Conservation (phyloP, 306 rosid species). For the Psophocarpus tetragonolobus region DNA sequence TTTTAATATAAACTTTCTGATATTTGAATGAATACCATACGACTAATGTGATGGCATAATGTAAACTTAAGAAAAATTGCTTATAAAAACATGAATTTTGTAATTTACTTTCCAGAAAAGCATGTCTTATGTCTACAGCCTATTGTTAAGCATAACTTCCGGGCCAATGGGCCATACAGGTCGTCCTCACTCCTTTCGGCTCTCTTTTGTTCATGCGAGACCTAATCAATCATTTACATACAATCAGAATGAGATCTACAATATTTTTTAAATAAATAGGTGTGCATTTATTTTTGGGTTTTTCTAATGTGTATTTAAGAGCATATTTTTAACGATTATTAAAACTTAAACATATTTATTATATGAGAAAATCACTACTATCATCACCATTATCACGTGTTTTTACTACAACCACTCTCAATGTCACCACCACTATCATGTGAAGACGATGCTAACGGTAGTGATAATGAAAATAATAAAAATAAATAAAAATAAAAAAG, state of each 20-base stretch:
- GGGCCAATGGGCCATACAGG: conserved; percentile 17
- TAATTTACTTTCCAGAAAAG: conserved; percentile 15
- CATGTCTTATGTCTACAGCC: conserved; percentile 4
- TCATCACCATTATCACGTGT: too few relatives aligned
- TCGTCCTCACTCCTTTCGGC: conserved; percentile 44
- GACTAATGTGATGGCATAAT: not conserved
- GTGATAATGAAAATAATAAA: too few relatives aligned
- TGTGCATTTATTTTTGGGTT: not conserved
- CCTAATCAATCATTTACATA: not conserved
- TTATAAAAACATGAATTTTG: not conserved
- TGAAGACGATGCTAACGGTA: too few relatives aligned
- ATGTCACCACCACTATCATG: too few relatives aligned
- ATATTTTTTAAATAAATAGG: not conserved
- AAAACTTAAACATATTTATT: too few relatives aligned
- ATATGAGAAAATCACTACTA: too few relatives aligned
- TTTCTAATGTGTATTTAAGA: too few relatives aligned
- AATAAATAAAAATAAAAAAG: too few relatives aligned
- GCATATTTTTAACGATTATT: too few relatives aligned
- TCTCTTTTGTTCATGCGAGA: conserved; percentile 18
- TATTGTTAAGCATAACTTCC: conserved; percentile 6
- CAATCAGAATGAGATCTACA: not conserved
- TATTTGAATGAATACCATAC: conserved; percentile 7
- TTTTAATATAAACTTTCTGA: not conserved
- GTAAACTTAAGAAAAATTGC: not conserved
- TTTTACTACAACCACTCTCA: too few relatives aligned